Evolutionary conservation across 2,329 filamentous ascomycete species (phyloP), one percentile per base, ranked within the genome.

Genomic region (Spiromastix sp.): DNA sequence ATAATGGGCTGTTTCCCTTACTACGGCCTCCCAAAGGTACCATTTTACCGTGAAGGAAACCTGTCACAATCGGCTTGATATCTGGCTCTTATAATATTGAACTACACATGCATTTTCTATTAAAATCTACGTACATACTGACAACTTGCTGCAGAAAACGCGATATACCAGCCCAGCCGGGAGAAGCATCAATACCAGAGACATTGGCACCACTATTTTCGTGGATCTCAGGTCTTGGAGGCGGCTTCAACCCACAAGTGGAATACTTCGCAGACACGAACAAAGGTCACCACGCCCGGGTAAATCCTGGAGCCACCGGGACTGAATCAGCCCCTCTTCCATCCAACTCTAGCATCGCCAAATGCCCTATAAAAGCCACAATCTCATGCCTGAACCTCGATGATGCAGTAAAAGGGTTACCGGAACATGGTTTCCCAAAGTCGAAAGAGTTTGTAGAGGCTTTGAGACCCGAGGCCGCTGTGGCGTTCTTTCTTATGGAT

Each of bases 401-500:
- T 10, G 30, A 41, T 15, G 12, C 18, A 10, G 36, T 38, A 12
- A 16, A 30, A 18, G 36, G 32, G n/a, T 21, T 43, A 6, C 41
- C 39, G 5, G 7, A 11, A 9, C 55, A 60, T 30, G 56, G 48
- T 1, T 42, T 61, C 10, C 39, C 46, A 4, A 72, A 81, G 30
- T 68, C 73, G 0, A 32, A 44, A 0, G 49, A 50, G 1, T 75
- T 82, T 44, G 54, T 80, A 30, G 46, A 62, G 1, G 48, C 50
- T 4, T 55, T 68, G 2, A 68, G 70, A 1, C 68, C 74, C 0
- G 71, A 81, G 44, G 72, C 81, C 38, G 58, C 78, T 32, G 70
- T 74, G 6, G 70, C 78, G 3, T 80, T 85, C 56, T 79, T 82
- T 43, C 65, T 86, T 4, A 67, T 82, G 50, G 73, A 78, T 41